Evolutionary conservation across 306 rosid species (phyloP).

Genomic region (Quercus ilex): DNA sequence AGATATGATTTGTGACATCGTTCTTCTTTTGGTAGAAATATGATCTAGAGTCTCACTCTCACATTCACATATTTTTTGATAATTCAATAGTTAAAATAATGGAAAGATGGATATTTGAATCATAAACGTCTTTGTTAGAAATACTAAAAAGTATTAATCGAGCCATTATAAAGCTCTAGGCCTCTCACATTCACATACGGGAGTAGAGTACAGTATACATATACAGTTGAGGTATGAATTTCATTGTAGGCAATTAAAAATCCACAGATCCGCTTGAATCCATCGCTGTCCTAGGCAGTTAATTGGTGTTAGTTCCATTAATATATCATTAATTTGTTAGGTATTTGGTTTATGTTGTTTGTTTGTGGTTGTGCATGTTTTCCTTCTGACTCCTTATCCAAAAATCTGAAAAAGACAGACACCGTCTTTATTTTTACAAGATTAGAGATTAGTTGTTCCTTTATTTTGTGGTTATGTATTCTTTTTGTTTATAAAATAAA

Average conservation of each 20-base stretch:
- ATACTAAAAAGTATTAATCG: no score
- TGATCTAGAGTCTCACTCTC: no score
- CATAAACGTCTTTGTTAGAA: no score
- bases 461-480: not conserved
- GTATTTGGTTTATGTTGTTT: not conserved
- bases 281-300: not conserved
- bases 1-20: no score
- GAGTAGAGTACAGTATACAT: no score
- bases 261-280: not conserved
- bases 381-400: not conserved
- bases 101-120: rapidly evolving
- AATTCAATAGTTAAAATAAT: no score
- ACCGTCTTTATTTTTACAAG: not conserved
- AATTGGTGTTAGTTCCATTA: not conserved
- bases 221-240: no score
- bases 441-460: not conserved
- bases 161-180: no score
- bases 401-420: no score
- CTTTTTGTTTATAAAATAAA: not conserved
- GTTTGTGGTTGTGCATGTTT: not conserved
- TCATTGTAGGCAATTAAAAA: not conserved
- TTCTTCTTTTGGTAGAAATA: rapidly evolving
- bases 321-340: not conserved
- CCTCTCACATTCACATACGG: no score
- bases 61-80: no score